phyloP scores from a whole-genome alignment of 495 filamentous ascomycete species.

The Penicillium angulare region DNA sequence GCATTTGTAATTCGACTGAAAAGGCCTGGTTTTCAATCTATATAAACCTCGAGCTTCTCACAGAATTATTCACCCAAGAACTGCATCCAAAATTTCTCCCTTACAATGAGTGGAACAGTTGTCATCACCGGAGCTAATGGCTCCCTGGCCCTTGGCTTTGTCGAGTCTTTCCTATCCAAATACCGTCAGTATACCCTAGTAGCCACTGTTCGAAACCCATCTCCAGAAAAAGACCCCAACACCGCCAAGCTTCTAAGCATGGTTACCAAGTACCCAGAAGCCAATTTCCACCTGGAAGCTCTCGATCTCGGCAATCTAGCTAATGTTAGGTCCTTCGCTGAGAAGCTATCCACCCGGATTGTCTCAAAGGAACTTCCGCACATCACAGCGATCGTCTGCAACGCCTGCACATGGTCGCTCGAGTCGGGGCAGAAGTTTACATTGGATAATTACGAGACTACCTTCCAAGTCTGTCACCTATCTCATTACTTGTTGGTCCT shows the following conservation, averaged over 20 bases:
- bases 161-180: constrained; percentile 33
- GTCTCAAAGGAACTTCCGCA: constrained; percentile 29
- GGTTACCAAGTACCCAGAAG: constrained; percentile 28
- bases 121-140: background rate
- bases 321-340: constrained; percentile 37
- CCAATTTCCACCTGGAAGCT: constrained; percentile 31
- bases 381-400: constrained; percentile 42
- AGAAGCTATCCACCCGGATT: constrained; percentile 25
- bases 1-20: too few species aligned
- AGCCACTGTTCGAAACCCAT: constrained; percentile 42
- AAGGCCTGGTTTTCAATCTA: too few species aligned
- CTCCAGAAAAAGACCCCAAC: constrained; percentile 36
- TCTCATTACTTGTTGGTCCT: constrained; percentile 43
- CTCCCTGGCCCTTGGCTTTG: constrained; percentile 22
- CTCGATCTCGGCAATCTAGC: constrained; percentile 41
- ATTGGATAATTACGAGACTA: constrained; percentile 41
- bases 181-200: constrained; percentile 38
- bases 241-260: constrained; percentile 37
- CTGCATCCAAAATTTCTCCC: too few species aligned
- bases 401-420: constrained; percentile 46
- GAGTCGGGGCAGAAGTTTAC: constrained; percentile 33
- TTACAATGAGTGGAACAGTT: background rate
- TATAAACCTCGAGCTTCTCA: too few species aligned
- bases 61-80: too few species aligned
- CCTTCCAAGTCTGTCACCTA: constrained; percentile 45